Evolutionary conservation across 805 yeast species (phyloP).

Genomic region (Spathaspora passalidarum): DNA sequence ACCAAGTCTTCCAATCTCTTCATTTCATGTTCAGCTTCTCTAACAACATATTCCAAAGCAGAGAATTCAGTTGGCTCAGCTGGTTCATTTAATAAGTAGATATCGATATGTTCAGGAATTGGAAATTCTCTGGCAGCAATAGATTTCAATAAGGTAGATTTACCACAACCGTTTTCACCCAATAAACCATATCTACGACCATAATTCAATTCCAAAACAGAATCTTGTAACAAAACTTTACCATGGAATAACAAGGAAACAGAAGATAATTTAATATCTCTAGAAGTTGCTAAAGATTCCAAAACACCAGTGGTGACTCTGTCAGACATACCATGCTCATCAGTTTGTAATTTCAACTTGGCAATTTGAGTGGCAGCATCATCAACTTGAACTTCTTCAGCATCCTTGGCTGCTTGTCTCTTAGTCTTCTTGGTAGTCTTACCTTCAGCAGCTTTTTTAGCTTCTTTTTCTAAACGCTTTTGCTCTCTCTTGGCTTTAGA

Average conservation of each 20-base stretch:
- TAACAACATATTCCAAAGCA: conserved; percentile 93
- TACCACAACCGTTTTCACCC: conserved; percentile 99
- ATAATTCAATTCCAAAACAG: conserved; percentile 86
- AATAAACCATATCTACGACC: conserved; percentile 97
- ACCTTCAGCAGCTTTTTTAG: conserved; percentile 55
- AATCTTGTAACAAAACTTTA: conserved; percentile 91
- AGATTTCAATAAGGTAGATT: conserved; percentile 90
- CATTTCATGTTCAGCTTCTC: conserved; percentile 92
- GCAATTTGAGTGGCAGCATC: conserved; percentile 72
- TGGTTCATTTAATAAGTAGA: conserved; percentile 93
- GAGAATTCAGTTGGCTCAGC: conserved; percentile 91
- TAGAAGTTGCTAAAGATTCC: conserved; percentile 81
- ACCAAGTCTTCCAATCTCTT: conserved; percentile 87
- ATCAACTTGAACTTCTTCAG: conserved; percentile 51
- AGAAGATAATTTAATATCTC: conserved; percentile 90
- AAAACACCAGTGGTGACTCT: conserved; percentile 98
- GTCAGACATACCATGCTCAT: conserved; percentile 90
- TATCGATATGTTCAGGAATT: conserved; percentile 85
- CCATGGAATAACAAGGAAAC: conserved; percentile 95
- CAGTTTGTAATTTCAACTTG: conserved; percentile 88
- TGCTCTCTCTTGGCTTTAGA: conserved; percentile 99
- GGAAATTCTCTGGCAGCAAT: conserved; percentile 96
- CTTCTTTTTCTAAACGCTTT: conserved; percentile 68
- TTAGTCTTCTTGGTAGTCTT: conserved; percentile 66
- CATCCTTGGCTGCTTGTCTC: conserved; percentile 53